These are phyloP conservation scores for Metrosideros polymorpha DNA, from an alignment of 441 rosid species.

Conservation along the genomic window DNA sequence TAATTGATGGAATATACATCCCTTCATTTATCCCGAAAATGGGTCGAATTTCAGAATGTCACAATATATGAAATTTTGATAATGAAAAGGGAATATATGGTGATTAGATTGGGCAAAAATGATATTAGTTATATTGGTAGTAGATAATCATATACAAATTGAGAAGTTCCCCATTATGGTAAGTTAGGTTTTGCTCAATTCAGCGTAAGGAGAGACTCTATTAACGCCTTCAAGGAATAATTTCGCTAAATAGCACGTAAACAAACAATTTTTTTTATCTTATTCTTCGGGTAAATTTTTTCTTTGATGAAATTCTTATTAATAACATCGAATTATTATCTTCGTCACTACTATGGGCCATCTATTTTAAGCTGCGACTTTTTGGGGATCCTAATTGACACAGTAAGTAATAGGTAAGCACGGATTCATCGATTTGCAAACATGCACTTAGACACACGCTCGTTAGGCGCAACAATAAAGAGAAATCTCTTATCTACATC, in stretches of 20 bases:
- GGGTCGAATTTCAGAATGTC: too few species aligned
- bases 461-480: neutral
- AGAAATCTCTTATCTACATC: neutral
- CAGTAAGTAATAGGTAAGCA: neutral
- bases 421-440: neutral
- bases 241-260: too few species aligned
- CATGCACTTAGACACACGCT: neutral
- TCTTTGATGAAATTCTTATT: neutral
- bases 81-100: neutral
- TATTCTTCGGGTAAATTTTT: too few species aligned
- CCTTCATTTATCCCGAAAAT: too few species aligned
- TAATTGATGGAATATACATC: too few species aligned
- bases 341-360: neutral
- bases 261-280: too few species aligned
- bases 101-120: neutral
- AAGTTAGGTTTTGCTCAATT: too few species aligned
- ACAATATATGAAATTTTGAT: neutral
- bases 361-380: fast-evolving
- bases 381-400: neutral
- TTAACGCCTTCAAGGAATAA: too few species aligned
- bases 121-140: neutral
- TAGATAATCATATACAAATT: neutral
- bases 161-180: too few species aligned
- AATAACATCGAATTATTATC: neutral
- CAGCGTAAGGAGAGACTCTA: too few species aligned